phyloP scores from a whole-genome alignment of 202 grass and related monocot species.

The Schoenoplectus triqueter region DNA sequence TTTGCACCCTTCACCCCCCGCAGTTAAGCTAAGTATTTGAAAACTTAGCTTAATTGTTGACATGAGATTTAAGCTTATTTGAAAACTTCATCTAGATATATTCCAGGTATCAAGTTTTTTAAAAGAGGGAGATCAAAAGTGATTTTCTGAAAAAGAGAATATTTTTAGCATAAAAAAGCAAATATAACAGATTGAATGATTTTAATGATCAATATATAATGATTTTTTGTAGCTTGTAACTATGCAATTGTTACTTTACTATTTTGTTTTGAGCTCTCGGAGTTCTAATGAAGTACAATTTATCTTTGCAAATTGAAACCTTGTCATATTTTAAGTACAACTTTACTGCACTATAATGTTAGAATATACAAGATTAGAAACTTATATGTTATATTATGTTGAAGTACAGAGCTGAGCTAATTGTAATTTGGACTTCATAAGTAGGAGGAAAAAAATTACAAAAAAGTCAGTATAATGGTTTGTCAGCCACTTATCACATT shows the following conservation, averaged over 20 bases:
- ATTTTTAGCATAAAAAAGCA: neutral
- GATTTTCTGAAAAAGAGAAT: neutral
- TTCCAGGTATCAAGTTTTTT: too few relatives aligned
- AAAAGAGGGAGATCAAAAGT: too few relatives aligned
- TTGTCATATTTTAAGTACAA: neutral
- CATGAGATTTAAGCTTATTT: too few relatives aligned
- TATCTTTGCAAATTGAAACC: neutral
- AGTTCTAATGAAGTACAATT: neutral
- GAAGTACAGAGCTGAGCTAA: slow-evolving; percentile 16
- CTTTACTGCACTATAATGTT: slow-evolving; percentile 15
- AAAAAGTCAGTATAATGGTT: neutral
- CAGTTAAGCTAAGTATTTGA: too few relatives aligned
- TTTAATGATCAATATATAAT: neutral
- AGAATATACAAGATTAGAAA: slow-evolving; percentile 40
- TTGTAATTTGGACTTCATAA: slow-evolving; percentile 3
- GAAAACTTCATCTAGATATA: too few relatives aligned
- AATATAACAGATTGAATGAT: slow-evolving; percentile 5
- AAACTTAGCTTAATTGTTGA: too few relatives aligned
- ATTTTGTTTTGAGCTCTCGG: neutral
- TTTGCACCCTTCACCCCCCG: too few relatives aligned
- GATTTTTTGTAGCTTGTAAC: neutral
- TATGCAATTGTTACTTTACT: neutral
- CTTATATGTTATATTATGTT: slow-evolving; percentile 4
- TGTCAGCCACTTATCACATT: neutral
- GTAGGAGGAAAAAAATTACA: neutral